Evolutionary conservation across 1,139 yeast species (phyloP).

Genomic region (Torulaspora globosa): DNA sequence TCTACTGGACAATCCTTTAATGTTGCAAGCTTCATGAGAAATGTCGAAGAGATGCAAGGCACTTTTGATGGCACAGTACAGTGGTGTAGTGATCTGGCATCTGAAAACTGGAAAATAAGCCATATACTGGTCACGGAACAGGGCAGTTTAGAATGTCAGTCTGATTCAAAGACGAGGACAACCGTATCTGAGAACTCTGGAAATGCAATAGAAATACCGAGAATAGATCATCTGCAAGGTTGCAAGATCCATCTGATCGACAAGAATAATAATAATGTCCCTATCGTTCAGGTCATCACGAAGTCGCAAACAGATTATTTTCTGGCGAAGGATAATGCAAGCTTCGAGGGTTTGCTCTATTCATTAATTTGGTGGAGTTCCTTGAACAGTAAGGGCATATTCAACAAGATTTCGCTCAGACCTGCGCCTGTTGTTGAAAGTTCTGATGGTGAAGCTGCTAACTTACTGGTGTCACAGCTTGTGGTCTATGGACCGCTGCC

Average conservation of each 20-base stretch:
- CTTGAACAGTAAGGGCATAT: constrained; percentile 53
- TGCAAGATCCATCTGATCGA: constrained; percentile 36
- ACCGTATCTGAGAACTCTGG: neutral
- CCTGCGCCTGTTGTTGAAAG: constrained; percentile 13
- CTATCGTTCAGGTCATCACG: constrained; percentile 47
- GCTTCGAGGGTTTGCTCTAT: constrained; percentile 49
- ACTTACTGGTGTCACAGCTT: constrained; percentile 57
- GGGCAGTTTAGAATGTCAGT: constrained; percentile 28
- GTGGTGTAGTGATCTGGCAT: constrained; percentile 29
- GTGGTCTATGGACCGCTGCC: constrained; percentile 59
- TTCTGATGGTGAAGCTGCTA: constrained; percentile 34
- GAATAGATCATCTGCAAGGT: constrained; percentile 40
- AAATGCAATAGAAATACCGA: constrained; percentile 17
- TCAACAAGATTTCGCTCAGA: constrained; percentile 43
- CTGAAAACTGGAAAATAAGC: constrained; percentile 26
- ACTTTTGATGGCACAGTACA: constrained; percentile 32
- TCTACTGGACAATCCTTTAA: constrained; percentile 5
- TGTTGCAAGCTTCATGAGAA: constrained; percentile 10
- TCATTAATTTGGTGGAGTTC: constrained; percentile 62
- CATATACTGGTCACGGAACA: constrained; percentile 24
- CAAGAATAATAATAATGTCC: constrained; percentile 35
- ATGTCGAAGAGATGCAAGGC: constrained; percentile 22
- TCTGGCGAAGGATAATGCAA: constrained; percentile 43
- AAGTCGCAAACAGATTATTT: constrained; percentile 48
- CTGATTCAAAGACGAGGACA: neutral